Evolutionary conservation across 805 yeast genomes (phyloP).

Genomic region (Suhomyces sp.): DNA sequence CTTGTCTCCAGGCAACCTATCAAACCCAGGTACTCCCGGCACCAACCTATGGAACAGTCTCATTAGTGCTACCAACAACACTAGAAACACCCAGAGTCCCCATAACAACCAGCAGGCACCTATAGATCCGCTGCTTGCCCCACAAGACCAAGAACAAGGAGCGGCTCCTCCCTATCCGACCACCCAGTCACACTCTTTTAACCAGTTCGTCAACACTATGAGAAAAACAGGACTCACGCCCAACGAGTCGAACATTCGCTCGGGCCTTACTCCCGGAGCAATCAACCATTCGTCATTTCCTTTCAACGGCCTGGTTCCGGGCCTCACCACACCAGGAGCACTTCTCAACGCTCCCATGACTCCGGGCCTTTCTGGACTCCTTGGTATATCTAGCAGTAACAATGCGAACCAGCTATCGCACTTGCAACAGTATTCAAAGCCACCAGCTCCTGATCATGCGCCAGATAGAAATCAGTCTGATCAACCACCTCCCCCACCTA

Average conservation of each 20-base stretch:
- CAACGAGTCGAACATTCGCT: conserved; percentile 66
- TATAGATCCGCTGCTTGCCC: conserved; percentile 1
- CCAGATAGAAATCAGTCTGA: not conserved
- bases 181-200: conserved; percentile 13
- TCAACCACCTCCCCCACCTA: conserved; percentile 3
- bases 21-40: conserved; percentile 53
- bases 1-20: conserved; percentile 36
- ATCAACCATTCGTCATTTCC: conserved; percentile 32
- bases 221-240: conserved; percentile 67
- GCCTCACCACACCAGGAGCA: conserved; percentile 38
- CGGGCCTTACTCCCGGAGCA: conserved; percentile 68
- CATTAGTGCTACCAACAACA: conserved; percentile 36
- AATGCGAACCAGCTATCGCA: conserved; percentile 4
- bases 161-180: conserved; percentile 1
- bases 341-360: conserved; percentile 45
- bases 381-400: conserved; percentile 22
- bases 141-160: conserved; percentile 9
- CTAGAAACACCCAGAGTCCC: not conserved
- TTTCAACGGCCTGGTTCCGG: conserved; percentile 35
- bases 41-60: conserved; percentile 46
- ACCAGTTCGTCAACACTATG: conserved; percentile 28
- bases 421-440: conserved; percentile 8
- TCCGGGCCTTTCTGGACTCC: conserved; percentile 44
- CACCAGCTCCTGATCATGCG: not conserved
- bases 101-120: conserved; percentile 7